A percentile compares a stretch with the other conserved stretches of the same genome.
phyloP scores from a whole-genome alignment of 139 green algal genomes.

The Eudorina sp. region DNA sequence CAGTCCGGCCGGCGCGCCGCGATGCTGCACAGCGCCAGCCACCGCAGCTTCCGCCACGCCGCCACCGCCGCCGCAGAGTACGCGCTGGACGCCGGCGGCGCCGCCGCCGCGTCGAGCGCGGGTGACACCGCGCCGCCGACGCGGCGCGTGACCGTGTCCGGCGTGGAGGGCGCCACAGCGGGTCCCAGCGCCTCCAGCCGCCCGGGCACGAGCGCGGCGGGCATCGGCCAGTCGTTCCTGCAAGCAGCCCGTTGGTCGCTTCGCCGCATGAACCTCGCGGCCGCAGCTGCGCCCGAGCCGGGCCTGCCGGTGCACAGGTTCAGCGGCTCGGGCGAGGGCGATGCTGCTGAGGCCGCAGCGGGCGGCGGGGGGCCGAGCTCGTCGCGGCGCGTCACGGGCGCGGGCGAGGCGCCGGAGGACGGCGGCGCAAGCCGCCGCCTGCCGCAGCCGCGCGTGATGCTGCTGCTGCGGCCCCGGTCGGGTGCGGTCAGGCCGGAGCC shows the following conservation, averaged over 20 bases:
- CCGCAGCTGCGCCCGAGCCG: neutral
- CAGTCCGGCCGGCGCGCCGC: neutral
- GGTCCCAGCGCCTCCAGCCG: neutral
- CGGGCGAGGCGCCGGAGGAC: neutral
- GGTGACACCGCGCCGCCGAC: neutral
- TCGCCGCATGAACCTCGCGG: neutral
- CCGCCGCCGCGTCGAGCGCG: neutral
- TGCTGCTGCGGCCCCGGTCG: slow-evolving; percentile 2
- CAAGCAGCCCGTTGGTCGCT: neutral
- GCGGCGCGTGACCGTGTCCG: neutral
- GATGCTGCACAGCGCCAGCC: no score
- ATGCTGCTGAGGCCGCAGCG: neutral
- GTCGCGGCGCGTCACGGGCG: neutral
- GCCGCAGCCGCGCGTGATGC: neutral
- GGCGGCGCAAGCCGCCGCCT: no score
- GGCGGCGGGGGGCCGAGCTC: neutral
- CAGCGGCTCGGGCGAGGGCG: neutral
- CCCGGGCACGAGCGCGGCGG: neutral
- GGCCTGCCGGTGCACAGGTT: no score
- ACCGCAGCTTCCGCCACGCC: neutral
- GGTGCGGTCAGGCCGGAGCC: neutral
- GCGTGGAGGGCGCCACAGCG: neutral
- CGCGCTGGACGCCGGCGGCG: no score
- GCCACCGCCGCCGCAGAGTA: no score
- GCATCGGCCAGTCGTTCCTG: neutral